phyloP scores from a whole-genome alignment of 1,139 yeast species.

The Magnusiomyces paraingens region DNA sequence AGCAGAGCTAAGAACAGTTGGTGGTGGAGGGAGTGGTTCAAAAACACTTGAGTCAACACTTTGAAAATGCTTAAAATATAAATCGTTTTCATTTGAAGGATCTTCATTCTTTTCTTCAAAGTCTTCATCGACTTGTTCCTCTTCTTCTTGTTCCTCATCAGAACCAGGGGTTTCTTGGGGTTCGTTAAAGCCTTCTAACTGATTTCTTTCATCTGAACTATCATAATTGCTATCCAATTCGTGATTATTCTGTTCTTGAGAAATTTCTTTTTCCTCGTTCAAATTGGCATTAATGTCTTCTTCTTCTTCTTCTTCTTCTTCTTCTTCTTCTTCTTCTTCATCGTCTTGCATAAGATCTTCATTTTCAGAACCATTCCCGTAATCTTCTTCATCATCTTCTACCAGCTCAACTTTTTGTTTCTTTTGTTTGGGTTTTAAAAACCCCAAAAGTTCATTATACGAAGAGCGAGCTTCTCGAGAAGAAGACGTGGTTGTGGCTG shows the following conservation, averaged over 20 bases:
- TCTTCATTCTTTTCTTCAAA: conserved; percentile 11
- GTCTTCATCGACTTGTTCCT: conserved; percentile 38
- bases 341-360: conserved; percentile 20
- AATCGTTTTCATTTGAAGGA: conserved; percentile 33
- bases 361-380: conserved; percentile 21
- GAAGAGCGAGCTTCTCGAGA: background rate
- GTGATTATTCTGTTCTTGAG: background rate
- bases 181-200: conserved; percentile 22
- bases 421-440: background rate
- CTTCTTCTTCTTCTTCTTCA: conserved; percentile 20
- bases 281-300: background rate
- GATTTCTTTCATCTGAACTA: conserved; percentile 14
- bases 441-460: background rate
- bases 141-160: conserved; percentile 30
- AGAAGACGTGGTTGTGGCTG: background rate
- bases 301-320: conserved; percentile 13
- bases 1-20: background rate
- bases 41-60: conserved; percentile 9
- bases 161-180: conserved; percentile 28
- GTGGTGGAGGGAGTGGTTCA: conserved; percentile 4
- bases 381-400: conserved; percentile 4
- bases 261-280: conserved; percentile 23
- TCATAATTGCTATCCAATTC: conserved; percentile 21
- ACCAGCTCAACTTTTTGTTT: conserved; percentile 5
- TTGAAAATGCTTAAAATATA: conserved; percentile 70